phyloP scores from a whole-genome alignment of 176 grass and related monocot genomes.

The Guadua angustifolia region DNA sequence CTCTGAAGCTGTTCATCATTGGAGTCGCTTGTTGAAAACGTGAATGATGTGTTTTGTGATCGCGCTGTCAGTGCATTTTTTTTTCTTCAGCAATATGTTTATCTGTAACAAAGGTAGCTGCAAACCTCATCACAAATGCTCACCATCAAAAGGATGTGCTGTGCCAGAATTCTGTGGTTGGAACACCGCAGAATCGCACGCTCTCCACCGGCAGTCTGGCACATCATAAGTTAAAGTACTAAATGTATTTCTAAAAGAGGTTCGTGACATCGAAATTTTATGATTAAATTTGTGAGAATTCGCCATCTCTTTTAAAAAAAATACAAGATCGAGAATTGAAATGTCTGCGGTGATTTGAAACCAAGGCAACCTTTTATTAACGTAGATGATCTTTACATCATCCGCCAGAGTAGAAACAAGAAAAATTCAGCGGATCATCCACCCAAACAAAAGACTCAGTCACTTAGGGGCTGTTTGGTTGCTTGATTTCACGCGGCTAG shows the following conservation, averaged over 20 bases:
- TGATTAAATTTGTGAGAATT: neutral
- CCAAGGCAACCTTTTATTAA: too few species aligned
- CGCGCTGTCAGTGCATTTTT: neutral
- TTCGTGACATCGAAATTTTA: neutral
- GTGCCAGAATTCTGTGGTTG: neutral
- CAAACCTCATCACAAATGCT: neutral
- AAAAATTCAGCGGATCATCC: too few species aligned
- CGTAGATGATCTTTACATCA: too few species aligned
- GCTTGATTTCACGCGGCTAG: too few species aligned
- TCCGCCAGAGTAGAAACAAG: too few species aligned
- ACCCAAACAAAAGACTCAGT: too few species aligned
- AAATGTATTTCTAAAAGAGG: neutral
- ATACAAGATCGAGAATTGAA: neutral
- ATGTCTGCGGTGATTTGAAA: neutral
- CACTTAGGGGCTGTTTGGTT: too few species aligned
- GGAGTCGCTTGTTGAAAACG: neutral
- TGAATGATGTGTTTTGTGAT: neutral
- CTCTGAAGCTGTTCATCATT: neutral
- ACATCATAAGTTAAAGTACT: neutral
- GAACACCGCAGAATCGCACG: neutral
- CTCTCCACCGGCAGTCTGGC: neutral
- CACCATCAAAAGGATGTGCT: neutral
- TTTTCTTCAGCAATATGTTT: neutral
- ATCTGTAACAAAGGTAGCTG: slow-evolving; percentile 8
- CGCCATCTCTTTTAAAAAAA: too few species aligned